Evolutionary conservation across 2,329 filamentous ascomycete genomes (phyloP).

Genomic region (Thielaviopsis punctulata): DNA sequence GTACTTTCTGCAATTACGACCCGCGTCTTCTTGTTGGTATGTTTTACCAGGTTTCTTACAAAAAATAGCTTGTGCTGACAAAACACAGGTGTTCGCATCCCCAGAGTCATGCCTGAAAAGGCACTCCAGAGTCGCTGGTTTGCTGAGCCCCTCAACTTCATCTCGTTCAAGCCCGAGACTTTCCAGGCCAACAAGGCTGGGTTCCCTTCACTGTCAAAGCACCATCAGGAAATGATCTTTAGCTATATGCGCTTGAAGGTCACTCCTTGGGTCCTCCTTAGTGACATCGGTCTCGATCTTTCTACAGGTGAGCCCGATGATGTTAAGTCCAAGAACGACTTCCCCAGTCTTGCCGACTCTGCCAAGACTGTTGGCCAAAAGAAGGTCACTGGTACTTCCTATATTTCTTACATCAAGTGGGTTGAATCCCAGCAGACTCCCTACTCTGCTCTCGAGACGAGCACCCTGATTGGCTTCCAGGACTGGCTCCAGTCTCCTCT

Average conservation of each 20-base stretch:
- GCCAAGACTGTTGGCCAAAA: conserved; percentile 21
- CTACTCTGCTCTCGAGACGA: conserved; percentile 31
- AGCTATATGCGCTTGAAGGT: conserved; percentile 48
- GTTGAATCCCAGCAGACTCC: conserved; percentile 67
- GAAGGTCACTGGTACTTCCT: conserved; percentile 19
- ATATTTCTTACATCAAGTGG: conserved; percentile 70
- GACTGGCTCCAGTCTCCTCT: conserved; percentile 92
- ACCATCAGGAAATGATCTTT: conserved; percentile 44
- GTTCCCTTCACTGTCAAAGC: conserved; percentile 41
- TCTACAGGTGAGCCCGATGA: conserved; percentile 12
- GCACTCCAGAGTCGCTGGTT: conserved; percentile 52
- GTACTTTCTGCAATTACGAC: conserved; percentile 73
- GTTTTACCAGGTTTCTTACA: conserved; percentile 18
- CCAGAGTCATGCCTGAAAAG: conserved; percentile 39
- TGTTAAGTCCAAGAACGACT: conserved; percentile 31
- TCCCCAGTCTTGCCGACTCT: conserved; percentile 57
- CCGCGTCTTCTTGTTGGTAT: conserved; percentile 67
- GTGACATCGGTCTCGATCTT: conserved; percentile 37
- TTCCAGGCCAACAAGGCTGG: conserved; percentile 46
- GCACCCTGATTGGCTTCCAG: conserved; percentile 47
- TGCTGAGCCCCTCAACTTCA: conserved; percentile 46
- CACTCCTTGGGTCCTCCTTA: conserved; percentile 45
- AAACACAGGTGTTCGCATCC: conserved; percentile 23
- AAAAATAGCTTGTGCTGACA: not conserved
- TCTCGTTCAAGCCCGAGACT: conserved; percentile 34